These are phyloP conservation scores for Taphrina wiesneri DNA, from an alignment of 1,139 yeast genomes.

Conservation along the genomic window DNA sequence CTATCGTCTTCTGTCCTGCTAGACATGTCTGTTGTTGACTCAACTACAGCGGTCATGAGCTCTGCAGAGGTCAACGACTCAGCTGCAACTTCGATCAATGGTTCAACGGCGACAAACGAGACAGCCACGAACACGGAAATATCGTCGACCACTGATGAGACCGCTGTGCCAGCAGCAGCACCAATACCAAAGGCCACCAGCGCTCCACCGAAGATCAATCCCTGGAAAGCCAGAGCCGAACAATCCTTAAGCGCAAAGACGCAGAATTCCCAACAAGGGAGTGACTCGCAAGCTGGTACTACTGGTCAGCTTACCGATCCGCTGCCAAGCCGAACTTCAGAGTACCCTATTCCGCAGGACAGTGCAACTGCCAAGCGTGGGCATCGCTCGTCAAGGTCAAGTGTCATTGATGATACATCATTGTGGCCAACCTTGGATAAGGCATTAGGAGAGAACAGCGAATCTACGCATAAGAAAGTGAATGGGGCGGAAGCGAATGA, in stretches of 20 bases:
- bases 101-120: slow-evolving; percentile 20
- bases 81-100: slow-evolving; percentile 4
- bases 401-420: slow-evolving; percentile 27
- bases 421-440: slow-evolving; percentile 36
- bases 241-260: neutral
- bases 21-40: neutral
- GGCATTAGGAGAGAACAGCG: slow-evolving; percentile 26
- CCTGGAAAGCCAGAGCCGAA: slow-evolving; percentile 25
- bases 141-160: slow-evolving; percentile 1
- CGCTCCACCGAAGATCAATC: slow-evolving; percentile 30
- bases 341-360: neutral
- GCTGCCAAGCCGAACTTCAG: neutral
- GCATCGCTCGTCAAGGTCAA: slow-evolving; percentile 21
- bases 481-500: neutral
- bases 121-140: slow-evolving; percentile 11
- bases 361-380: neutral
- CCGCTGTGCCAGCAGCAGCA: neutral
- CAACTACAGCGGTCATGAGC: neutral
- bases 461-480: neutral
- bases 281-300: neutral
- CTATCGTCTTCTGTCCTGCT: neutral
- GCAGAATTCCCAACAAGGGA: neutral
- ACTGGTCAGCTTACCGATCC: neutral
- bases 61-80: neutral
- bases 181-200: neutral